Conservation (phyloP, 768 basidiomycete species). For the Tulasnella sp. region DNA sequence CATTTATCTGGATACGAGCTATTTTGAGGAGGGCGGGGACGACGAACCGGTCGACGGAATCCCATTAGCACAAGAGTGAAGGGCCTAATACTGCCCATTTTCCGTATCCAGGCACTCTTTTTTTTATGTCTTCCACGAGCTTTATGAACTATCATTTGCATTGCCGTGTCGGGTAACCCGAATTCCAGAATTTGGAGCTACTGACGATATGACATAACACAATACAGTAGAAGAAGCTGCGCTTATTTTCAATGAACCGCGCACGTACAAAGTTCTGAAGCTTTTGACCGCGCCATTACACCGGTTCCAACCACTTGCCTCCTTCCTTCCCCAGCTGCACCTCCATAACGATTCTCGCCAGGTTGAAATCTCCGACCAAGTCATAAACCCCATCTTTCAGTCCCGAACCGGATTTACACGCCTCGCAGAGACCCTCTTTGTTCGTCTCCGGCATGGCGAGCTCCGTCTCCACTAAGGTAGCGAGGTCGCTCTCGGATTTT, state of each 20-base stretch:
- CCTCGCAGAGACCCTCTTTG: neutral
- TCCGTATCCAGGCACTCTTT: too few relatives aligned
- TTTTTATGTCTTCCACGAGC: neutral
- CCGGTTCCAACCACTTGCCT: neutral
- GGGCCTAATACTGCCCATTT: too few relatives aligned
- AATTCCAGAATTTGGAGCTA: too few relatives aligned
- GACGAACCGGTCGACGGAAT: neutral
- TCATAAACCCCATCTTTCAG: neutral
- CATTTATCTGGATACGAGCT: neutral
- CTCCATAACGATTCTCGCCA: neutral
- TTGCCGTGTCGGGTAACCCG: too few relatives aligned
- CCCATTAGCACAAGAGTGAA: neutral
- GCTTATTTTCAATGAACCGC: neutral
- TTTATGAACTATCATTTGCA: too few relatives aligned
- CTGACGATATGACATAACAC: too few relatives aligned
- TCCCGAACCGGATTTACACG: neutral
- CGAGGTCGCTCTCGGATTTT: neutral
- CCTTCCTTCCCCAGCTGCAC: neutral
- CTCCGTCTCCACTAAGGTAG: neutral
- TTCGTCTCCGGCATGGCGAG: neutral
- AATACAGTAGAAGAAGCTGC: neutral
- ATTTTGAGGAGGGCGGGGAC: neutral
- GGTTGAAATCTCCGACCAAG: neutral
- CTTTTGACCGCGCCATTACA: neutral
- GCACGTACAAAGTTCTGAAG: neutral